A percentile compares a stretch with the other conserved stretches of the same genome.
Conservation (phyloP, 441 rosid species). For the Daphne laureola region DNA sequence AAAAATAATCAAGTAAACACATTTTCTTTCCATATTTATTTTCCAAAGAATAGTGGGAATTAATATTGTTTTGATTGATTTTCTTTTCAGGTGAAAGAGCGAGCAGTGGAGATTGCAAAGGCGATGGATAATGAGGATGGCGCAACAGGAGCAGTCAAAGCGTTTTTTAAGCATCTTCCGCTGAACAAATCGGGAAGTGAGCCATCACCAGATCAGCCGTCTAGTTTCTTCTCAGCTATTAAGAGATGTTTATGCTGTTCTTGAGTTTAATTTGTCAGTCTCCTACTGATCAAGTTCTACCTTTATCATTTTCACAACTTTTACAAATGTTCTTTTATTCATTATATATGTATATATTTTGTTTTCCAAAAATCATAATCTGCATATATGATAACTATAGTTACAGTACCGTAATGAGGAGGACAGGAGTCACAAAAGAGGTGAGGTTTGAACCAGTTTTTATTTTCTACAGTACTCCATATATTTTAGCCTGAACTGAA, state of each 20-base stretch:
- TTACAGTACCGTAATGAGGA: too few species aligned
- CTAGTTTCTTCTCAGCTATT: slow-evolving; percentile 39
- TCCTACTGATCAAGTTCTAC: background rate
- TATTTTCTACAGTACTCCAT: too few species aligned
- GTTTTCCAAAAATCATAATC: too few species aligned
- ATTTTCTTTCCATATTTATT: too few species aligned
- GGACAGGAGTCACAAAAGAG: too few species aligned
- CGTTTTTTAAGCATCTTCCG: slow-evolving; percentile 90
- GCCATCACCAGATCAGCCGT: slow-evolving; percentile 32
- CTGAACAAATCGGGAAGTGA: slow-evolving; percentile 25
- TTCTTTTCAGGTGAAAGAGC: slow-evolving; percentile 65
- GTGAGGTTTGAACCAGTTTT: too few species aligned
- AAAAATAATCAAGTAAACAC: too few species aligned
- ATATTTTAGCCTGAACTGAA: background rate
- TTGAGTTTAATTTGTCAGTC: slow-evolving; percentile 25
- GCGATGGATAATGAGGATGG: slow-evolving; percentile 97
- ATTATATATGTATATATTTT: too few species aligned
- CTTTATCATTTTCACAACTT: too few species aligned
- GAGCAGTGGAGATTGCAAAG: slow-evolving; percentile 71
- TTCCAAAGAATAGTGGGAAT: background rate
- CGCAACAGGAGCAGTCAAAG: slow-evolving; percentile 86
- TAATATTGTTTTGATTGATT: slow-evolving; percentile 6
- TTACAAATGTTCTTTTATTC: too few species aligned
- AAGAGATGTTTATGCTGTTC: slow-evolving; percentile 79
- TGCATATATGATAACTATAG: too few species aligned